Evolutionary conservation across 2,329 filamentous ascomycete genomes (phyloP).

Genomic region (Scopulariopsis brevicaulis): DNA sequence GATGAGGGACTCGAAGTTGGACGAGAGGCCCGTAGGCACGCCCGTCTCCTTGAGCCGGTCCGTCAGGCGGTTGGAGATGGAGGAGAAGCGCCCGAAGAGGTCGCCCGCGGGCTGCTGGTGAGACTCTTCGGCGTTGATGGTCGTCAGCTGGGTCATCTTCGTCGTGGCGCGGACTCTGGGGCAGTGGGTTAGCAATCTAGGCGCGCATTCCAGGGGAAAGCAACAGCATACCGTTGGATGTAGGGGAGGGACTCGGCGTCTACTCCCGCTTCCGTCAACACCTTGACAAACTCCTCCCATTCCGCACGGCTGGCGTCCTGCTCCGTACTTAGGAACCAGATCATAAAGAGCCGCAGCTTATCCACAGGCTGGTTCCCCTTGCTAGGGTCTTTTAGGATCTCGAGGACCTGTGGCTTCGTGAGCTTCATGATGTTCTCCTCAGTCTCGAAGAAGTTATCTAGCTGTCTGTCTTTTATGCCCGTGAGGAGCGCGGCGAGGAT

Average conservation of each 20-base stretch:
- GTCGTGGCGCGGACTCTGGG: constrained; percentile 78
- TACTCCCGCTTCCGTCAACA: constrained; percentile 62
- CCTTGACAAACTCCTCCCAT: constrained; percentile 77
- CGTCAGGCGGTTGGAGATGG: constrained; percentile 81
- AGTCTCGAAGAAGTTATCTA: constrained; percentile 92
- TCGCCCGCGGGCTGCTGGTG: constrained; percentile 48
- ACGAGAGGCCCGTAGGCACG: constrained; percentile 55
- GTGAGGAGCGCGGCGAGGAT: constrained; percentile 66
- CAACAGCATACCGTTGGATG: constrained; percentile 59
- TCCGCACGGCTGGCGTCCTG: constrained; percentile 75
- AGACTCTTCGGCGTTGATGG: constrained; percentile 64
- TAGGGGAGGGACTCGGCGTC: constrained; percentile 74
- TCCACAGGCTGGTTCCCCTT: constrained; percentile 80
- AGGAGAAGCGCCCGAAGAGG: constrained; percentile 87
- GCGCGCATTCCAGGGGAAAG: not conserved
- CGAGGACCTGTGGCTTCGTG: constrained; percentile 77
- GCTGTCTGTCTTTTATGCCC: constrained; percentile 86
- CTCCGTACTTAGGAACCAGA: constrained; percentile 94
- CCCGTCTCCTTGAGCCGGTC: constrained; percentile 87
- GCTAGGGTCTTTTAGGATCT: constrained; percentile 67
- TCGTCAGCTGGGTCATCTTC: constrained; percentile 96
- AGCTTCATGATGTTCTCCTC: constrained; percentile 91
- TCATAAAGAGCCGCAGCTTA: constrained; percentile 88
- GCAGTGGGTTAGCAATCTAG: constrained; percentile 4
- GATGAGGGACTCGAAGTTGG: constrained; percentile 88